Base-by-base conservation (phyloP, 306 rosid species). In the Trifolium subterraneum region DNA sequence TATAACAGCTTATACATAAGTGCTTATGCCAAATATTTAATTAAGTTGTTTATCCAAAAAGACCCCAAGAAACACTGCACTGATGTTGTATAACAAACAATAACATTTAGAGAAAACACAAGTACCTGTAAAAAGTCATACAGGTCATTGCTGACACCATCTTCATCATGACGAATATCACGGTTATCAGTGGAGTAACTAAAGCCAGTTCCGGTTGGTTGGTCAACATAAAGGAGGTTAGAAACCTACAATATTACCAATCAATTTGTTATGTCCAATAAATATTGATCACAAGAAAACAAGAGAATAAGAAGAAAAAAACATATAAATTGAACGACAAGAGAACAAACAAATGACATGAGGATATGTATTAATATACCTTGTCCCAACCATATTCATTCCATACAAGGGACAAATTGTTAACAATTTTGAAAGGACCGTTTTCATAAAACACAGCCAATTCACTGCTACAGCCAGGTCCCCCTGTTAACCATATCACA, bases 391-490 rank as follows among this genome's bases (percentile, higher is more conserved):
- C 99, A 60, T 88, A 86, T 22, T 88, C 87, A 79, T 94, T 94
- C 97, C 96, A 94, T 44, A 84, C 77, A 83, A 94, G 97, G 31
- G 99, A 88, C 88, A 92, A 72, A 84, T 94, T 94, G 69, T 94
- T 74, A 38, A 96, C 89, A 54, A 94, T 85, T 72, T 60, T 75
- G 86, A 94, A 94, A 67, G 97, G 99, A 14, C 99, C 99, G 56
- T 94, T 94, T 58, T 94, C 99, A 69, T 90, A 94, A 79, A 94
- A 94, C 80, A 92, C 75, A 22, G 99, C 99, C 93, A 94, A 76
- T 84, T 94, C 99, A 81, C 99, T 91, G 71, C 99, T 92, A 79
- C 99, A 94, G 6, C 99, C 99, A 42, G 99, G 99, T 4, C 99
- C 99, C 80, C 99, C 99, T 41, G 97, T 94, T 80, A 92, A 86